These are phyloP conservation scores for Liquidambar formosana DNA, from an alignment of 164 flowering plant species.

Conservation along the genomic window DNA sequence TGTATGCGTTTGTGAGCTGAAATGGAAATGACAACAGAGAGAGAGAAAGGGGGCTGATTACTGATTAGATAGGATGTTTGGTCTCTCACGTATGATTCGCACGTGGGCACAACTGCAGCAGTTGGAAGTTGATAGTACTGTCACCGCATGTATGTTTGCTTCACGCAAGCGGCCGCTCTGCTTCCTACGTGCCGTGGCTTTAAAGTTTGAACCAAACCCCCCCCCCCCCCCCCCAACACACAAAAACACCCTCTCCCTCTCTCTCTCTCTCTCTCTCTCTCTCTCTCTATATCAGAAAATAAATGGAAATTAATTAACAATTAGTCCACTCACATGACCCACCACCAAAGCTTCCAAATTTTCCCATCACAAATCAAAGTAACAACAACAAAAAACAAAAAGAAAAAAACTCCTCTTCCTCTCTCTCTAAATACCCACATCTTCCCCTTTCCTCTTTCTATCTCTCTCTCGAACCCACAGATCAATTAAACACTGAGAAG, in stretches of 20 bases:
- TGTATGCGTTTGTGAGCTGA: neutral
- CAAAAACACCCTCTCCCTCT: no score
- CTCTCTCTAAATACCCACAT: conserved; percentile 13
- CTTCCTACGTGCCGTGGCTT: conserved; percentile 33
- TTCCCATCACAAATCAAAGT: neutral
- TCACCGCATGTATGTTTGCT: conserved; percentile 42
- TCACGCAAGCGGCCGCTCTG: conserved; percentile 42
- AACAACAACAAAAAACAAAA: no score
- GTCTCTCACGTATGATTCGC: conserved; percentile 27
- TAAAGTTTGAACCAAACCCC: conserved; percentile 24
- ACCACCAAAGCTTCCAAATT: conserved; percentile 8
- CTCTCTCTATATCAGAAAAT: no score
- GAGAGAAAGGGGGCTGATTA: no score
- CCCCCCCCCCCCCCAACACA: no score
- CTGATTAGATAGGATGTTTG: conserved; percentile 30
- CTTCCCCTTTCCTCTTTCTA: neutral
- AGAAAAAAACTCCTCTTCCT: neutral
- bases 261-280: no score
- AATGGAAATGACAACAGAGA: conserved; percentile 14
- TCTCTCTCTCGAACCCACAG: neutral
- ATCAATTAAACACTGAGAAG: neutral
- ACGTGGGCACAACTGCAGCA: conserved; percentile 33
- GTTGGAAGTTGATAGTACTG: conserved; percentile 26
- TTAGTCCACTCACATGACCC: conserved; percentile 9
- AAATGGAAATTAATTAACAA: neutral